A percentile compares a stretch with the other conserved stretches of the same genome.
Evolutionary conservation across 148 eudicot genomes (phyloP).

Genomic region (Rhododendron williamsianum): DNA sequence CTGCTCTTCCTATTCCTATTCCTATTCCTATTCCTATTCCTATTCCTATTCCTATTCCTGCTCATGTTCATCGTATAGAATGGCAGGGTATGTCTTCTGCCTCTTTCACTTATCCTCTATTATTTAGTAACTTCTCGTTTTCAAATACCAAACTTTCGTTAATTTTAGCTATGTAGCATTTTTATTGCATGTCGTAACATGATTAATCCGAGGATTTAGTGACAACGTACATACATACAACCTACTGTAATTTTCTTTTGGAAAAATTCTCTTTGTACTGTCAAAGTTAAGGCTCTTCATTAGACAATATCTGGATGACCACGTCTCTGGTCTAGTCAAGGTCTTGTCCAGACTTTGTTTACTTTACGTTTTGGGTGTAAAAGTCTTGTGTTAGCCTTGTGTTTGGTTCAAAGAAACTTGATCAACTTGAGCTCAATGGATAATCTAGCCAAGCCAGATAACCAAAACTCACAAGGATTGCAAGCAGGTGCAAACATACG

Average conservation of each 20-base stretch:
- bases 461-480: background rate
- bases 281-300: background rate
- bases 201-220: background rate
- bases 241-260: background rate
- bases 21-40: conserved; percentile 7
- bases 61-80: conserved; percentile 18
- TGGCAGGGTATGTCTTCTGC: conserved; percentile 27
- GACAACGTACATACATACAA: background rate
- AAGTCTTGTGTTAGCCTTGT: background rate
- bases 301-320: background rate
- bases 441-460: background rate
- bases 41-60: conserved; percentile 4
- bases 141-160: background rate
- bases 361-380: background rate
- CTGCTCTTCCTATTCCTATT: conserved; percentile 7
- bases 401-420: background rate
- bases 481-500: background rate
- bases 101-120: background rate
- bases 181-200: background rate
- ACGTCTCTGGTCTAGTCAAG: background rate
- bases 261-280: background rate
- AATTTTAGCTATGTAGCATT: background rate
- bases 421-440: background rate
- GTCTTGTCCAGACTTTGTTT: background rate
- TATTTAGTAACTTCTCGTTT: background rate